Evolutionary conservation across 2,329 filamentous ascomycete genomes (phyloP), one percentile per base, ranked within the genome.

Genomic region (Aspergillus aculeatus): DNA sequence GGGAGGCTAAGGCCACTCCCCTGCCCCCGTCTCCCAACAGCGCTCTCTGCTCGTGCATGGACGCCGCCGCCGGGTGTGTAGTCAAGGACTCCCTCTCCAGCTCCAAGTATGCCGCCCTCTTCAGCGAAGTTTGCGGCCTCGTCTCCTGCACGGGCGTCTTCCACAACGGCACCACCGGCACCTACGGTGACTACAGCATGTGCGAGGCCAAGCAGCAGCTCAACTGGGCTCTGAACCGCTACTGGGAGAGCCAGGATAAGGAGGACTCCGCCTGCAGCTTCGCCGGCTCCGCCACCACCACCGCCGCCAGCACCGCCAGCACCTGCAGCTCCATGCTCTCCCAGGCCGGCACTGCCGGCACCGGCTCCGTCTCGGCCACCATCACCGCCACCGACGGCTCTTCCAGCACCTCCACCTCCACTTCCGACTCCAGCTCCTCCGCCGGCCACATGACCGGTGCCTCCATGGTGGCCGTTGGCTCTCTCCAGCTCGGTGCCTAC

Each of bases 41-140:
- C 54, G 70, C 84, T 50, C 86, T 96, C 47, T 98, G 94, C 83
- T 77, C 81, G 57, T 99, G 95, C 84, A 96, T 96, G 89, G 83
- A 84, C 74, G 81, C 84, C 62, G 86, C 86, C 49, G 80, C 95
- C 58, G 78, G 80, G 56, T 98, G 95, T 79, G 83, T 84, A 19
- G 85, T 91, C 60, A 80, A 83, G 29, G 74, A 80, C 50, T 68
- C 65, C 14, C 60, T 74, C 53, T 47, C 56, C 9, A 56, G 58
- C 21, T 50, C 60, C 12, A 65, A 70, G 50, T 62, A 71, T 59
- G 60, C 62, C 5, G 79, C 83, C 21, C 83, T 96, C 66, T 96
- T 98, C 77, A 62, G 69, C 51, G 63, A 71, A 11, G 70, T 81
- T 51, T 81, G 78, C 61, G 77, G 78, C 23, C 62, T 71, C 56